Evolutionary conservation across 768 basidiomycete genomes (phyloP), one percentile per base, ranked within the genome.

Genomic region (Hericium coralloides): DNA sequence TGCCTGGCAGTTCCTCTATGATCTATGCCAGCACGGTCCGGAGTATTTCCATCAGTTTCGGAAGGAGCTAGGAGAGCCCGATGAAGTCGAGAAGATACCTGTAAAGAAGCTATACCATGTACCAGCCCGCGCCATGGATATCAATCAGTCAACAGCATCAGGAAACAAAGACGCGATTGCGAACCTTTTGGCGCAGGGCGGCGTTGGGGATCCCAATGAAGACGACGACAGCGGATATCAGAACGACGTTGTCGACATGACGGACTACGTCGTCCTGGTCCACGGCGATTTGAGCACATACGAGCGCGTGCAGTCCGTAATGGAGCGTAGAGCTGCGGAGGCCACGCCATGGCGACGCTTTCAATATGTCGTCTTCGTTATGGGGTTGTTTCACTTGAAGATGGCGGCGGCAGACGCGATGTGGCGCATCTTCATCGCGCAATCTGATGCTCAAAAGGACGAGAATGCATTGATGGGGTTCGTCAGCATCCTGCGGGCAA

Each of bases 351-450:
- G 5, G 3, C 41, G 12, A 9, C 41, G 15, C 4, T 12, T 43
- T 18, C 41, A 43, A n/a, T 39, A 20, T 43, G 39, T 53, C 8
- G 47, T 66, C 8, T 66, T 58, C 22, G 37, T 67, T 1, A 59
- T 62, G 41, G 68, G 68, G 0, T 52, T 70, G 3, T 72, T 72
- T 41, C 68, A 70, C 45, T 41, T 66, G n/a, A 69, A 70, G 53
- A 71, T 71, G 70, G 70, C 68, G 0, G 60, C 61, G 2, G 53
- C 39, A 0, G 53, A 53, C 18, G 58, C 60, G 7, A 41, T 61
- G 0, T 62, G 59, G 57, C n/a, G 50, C 14, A 41, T 58, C 1
- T 58, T 56, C 25, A 48, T 65, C n/a, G n/a, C n/a, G n/a, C n/a
- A 15, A 14, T 2, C 3, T 12, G 20, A 15, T n/a, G 20, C 23